These are phyloP conservation scores for Panaeolus papilionaceus DNA, from an alignment of 768 basidiomycete species.

Conservation along the genomic window DNA sequence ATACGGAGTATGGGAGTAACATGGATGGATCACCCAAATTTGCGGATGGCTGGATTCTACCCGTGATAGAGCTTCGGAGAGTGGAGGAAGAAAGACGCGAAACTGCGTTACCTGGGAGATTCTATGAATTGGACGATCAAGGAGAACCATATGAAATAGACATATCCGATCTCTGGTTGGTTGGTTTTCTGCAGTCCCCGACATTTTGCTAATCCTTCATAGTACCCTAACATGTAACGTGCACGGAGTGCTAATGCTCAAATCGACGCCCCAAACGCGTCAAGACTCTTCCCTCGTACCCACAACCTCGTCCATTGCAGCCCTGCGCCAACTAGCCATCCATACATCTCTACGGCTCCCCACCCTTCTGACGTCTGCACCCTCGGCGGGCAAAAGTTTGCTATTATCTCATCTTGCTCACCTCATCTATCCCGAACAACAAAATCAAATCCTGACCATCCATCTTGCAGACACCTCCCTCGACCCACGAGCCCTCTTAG, in stretches of 20 bases:
- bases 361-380: constrained; percentile 81
- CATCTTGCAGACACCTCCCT: constrained; percentile 95
- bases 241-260: constrained; percentile 71
- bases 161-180: constrained; percentile 62
- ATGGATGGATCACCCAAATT: constrained; percentile 48
- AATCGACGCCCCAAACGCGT: constrained; percentile 38
- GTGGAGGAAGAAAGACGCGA: constrained; percentile 56
- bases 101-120: constrained; percentile 49
- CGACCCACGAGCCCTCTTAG: constrained; percentile 91
- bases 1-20: constrained; percentile 59
- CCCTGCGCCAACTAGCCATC: constrained; percentile 68
- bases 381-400: constrained; percentile 89
- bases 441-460: constrained; percentile 80
- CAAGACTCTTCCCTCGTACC: constrained; percentile 54
- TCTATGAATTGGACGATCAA: constrained; percentile 48
- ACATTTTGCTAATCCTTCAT: constrained; percentile 15
- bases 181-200: constrained; percentile 11
- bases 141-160: constrained; percentile 42
- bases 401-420: constrained; percentile 79
- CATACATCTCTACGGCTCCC: constrained; percentile 75
- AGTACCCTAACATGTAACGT: constrained; percentile 68
- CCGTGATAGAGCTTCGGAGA: constrained; percentile 70
- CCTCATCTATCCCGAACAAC: constrained; percentile 60
- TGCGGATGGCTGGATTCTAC: constrained; percentile 86
- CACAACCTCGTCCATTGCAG: constrained; percentile 63